Evolutionary conservation across 1,139 yeast genomes (phyloP), one percentile per base, ranked within the genome.

Genomic region (Pichia sp.): DNA sequence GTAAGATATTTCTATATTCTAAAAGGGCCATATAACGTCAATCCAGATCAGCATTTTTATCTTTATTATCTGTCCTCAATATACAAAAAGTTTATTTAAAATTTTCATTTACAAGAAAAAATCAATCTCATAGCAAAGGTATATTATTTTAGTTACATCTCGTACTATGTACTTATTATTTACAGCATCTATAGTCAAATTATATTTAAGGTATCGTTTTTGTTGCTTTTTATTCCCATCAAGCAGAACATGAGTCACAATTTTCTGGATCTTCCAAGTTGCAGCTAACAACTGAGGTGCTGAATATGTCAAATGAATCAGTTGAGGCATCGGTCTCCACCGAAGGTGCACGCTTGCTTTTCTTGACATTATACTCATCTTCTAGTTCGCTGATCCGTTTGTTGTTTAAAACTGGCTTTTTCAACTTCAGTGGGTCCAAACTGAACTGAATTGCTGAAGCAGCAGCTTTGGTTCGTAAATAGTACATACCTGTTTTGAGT

Each of bases 401-500:
- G 41, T 13, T 15, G 23, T 19, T 19, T 41, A 34, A 16, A 44
- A 36, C 4, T 5, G 40, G 6, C 15, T 7, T 36, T 36, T 36
- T 49, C 31, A 36, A 32, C 4, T n/a, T 41, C 10, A 29, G 29
- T 5, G 79, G 78, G 67, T 88, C 95, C 49, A 92, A 82, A 8
- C 97, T 92, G 69, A 90, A 92, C 73, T 90, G 95, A 63, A 92
- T 92, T 36, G 98, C 96, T 52, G 93, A 85, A 32, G 96, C 79
- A 3, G 98, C 97, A 40, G 97, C 97, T 75, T 87, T 95, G 6
- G 98, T 92, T 70, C 98, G 82, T 69, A 93, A 76, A 73, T 93
- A 93, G 77, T 93, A 93, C 96, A 93, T 92, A 59, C 99, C 99
- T 5, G 99, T 93, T 79, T 93, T 93, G 68, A 93, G 80, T 48